phyloP scores from a whole-genome alignment of 2,329 filamentous ascomycete genomes.

The Colletotrichum gloeosporioides region DNA sequence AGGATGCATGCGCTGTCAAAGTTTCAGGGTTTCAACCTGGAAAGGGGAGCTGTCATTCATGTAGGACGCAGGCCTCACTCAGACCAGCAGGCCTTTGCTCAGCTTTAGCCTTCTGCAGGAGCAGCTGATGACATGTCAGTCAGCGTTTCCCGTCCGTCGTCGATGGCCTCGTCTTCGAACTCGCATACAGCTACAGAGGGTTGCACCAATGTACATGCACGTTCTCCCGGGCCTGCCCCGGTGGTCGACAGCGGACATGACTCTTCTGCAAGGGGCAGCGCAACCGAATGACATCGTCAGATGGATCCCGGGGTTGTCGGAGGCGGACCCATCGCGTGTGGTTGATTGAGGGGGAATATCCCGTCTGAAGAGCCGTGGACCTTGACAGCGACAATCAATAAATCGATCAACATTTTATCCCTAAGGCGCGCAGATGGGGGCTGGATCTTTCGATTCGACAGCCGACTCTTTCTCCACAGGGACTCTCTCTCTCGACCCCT shows the following conservation, averaged over 20 bases:
- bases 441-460: not conserved
- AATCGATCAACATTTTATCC: not conserved
- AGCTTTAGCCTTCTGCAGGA: not conserved
- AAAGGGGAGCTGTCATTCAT: not conserved
- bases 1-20: not conserved
- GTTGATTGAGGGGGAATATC: not conserved
- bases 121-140: not conserved
- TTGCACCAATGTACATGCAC: not conserved
- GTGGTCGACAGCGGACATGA: slow-evolving; percentile 12
- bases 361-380: not conserved
- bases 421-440: not conserved
- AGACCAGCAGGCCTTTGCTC: not conserved
- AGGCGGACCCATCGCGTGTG: not conserved
- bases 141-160: not conserved
- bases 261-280: slow-evolving; percentile 3
- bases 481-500: not conserved
- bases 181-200: not conserved
- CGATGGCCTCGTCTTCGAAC: not conserved
- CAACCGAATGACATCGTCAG: not conserved
- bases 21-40: not conserved
- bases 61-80: not conserved
- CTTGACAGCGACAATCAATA: not conserved
- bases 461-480: not conserved
- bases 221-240: slow-evolving; percentile 2
- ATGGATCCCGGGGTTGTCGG: not conserved